Percentiles rank a stretch among this genome's conserved stretches.
Evolutionary conservation across 495 filamentous ascomycete genomes (phyloP).

Genomic region (Podospora pseudoanserina): DNA sequence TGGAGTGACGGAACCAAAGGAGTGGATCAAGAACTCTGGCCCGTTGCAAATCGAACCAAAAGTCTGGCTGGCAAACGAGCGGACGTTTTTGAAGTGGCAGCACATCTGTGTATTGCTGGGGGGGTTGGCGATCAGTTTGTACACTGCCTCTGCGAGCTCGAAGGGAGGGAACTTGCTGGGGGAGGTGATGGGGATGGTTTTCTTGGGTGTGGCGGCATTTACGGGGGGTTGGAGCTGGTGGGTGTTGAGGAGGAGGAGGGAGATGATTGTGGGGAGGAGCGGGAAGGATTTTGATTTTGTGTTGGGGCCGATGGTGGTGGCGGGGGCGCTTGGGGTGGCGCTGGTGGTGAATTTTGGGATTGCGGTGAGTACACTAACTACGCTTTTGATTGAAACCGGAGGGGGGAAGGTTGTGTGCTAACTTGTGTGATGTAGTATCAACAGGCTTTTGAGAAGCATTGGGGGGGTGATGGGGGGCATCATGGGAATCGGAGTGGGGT

Average conservation of each 20-base stretch:
- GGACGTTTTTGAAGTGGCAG: constrained; percentile 97
- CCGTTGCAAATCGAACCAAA: constrained; percentile 91
- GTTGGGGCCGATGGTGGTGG: constrained; percentile 78
- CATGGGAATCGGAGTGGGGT: constrained; percentile 1
- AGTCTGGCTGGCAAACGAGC: constrained; percentile 97
- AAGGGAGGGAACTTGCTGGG: constrained; percentile 57
- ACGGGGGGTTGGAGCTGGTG: constrained; percentile 83
- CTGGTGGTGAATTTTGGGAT: constrained; percentile 86
- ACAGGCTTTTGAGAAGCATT: background rate
- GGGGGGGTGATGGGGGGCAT: background rate
- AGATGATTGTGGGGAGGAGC: constrained; percentile 77
- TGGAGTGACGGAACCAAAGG: constrained; percentile 76
- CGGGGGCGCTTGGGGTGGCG: constrained; percentile 71
- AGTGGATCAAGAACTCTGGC: constrained; percentile 89
- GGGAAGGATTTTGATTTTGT: constrained; percentile 90
- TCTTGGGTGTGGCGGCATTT: constrained; percentile 77
- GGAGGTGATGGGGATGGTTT: constrained; percentile 70
- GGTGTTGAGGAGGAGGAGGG: constrained; percentile 69
- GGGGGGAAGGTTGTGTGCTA: background rate
- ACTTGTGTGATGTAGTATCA: background rate
- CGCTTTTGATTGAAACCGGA: background rate
- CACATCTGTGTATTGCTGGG: constrained; percentile 86
- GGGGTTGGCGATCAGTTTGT: constrained; percentile 74
- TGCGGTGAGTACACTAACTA: constrained; percentile 37
- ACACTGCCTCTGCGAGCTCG: constrained; percentile 55